Percentiles rank a stretch among this genome's conserved stretches.
Conservation (phyloP, 768 basidiomycete genomes). For the Podaxis mareebaensis region DNA sequence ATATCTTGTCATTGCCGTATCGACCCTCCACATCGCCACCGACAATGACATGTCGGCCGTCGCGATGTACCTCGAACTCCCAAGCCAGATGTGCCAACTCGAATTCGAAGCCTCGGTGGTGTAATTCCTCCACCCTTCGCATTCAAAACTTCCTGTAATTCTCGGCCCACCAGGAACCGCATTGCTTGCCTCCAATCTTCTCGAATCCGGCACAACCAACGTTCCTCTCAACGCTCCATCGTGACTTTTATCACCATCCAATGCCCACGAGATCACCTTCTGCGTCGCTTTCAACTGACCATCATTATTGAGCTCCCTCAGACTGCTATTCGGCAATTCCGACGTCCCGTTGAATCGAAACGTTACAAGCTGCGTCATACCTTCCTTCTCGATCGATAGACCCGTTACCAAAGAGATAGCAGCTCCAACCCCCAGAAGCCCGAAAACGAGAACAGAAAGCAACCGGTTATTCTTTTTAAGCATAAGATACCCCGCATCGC, state of each 20-base stretch:
- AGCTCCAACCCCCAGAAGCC: conserved; percentile 13
- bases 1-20: conserved; percentile 14
- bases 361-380: neutral
- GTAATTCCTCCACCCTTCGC: conserved; percentile 16
- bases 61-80: neutral
- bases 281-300: conserved; percentile 17
- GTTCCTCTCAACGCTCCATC: conserved; percentile 15
- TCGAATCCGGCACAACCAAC: conserved; percentile 17
- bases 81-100: conserved; percentile 1
- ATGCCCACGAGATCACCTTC: conserved; percentile 19
- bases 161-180: conserved; percentile 15
- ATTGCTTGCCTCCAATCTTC: conserved; percentile 12
- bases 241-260: conserved; percentile 16
- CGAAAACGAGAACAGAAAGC: conserved; percentile 16
- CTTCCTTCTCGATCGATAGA: conserved; percentile 16
- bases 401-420: conserved; percentile 17
- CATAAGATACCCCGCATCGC: conserved; percentile 14
- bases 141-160: conserved; percentile 14
- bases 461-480: conserved; percentile 15
- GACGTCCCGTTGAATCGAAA: conserved; percentile 14
- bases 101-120: neutral
- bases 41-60: conserved; percentile 10
- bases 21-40: conserved; percentile 9
- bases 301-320: conserved; percentile 11
- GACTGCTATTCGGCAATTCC: conserved; percentile 14